phyloP scores from a whole-genome alignment of 2,329 filamentous ascomycete species.

The Fusarium devonianum region DNA sequence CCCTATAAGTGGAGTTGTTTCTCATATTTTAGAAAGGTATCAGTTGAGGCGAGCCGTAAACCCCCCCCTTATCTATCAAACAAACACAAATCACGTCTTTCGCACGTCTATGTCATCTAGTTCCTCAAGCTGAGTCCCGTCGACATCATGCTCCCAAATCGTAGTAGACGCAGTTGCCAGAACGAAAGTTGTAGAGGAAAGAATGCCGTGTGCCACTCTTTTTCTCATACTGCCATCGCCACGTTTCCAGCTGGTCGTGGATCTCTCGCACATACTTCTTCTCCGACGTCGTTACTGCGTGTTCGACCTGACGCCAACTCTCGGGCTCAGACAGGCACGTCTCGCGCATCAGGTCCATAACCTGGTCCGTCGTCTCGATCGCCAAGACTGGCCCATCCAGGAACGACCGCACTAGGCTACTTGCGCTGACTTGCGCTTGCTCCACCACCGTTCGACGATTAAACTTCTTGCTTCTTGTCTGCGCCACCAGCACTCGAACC shows the following conservation, averaged over 20 bases:
- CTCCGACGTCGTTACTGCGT: constrained; percentile 77
- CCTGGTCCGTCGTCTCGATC: constrained; percentile 85
- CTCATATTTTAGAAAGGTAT: constrained; percentile 12
- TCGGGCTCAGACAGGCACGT: constrained; percentile 82
- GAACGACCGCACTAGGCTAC: constrained; percentile 73
- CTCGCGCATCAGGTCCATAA: constrained; percentile 77
- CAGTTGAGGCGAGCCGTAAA: not conserved
- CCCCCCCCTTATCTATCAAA: constrained; percentile 5
- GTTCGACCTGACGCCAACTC: constrained; percentile 82
- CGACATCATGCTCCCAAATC: constrained; percentile 65
- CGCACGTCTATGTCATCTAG: not conserved
- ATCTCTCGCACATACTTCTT: constrained; percentile 84
- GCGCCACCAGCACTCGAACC: constrained; percentile 83
- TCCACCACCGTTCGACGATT: constrained; percentile 89
- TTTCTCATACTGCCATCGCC: constrained; percentile 63
- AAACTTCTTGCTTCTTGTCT: constrained; percentile 88
- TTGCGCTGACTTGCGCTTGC: constrained; percentile 68
- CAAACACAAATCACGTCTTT: not conserved
- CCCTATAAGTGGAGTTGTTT: constrained; percentile 15
- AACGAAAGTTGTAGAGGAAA: constrained; percentile 92
- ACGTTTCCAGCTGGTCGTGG: constrained; percentile 75
- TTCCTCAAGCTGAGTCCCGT: not conserved
- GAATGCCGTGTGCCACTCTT: constrained; percentile 70
- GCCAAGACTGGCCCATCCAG: constrained; percentile 82
- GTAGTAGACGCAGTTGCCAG: constrained; percentile 84